phyloP scores from a whole-genome alignment of 306 rosid genomes.

The Lablab purpureus region DNA sequence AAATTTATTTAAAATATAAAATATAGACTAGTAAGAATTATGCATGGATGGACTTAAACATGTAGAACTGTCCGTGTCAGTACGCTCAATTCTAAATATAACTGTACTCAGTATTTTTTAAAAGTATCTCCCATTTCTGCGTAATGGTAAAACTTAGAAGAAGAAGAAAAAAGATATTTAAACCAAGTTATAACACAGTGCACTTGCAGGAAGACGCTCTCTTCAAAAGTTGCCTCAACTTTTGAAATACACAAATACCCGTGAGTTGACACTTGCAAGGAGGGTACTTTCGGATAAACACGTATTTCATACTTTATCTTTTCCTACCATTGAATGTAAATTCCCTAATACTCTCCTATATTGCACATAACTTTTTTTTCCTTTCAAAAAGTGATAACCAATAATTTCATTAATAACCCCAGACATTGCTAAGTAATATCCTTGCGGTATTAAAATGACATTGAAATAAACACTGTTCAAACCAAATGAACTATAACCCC shows the following conservation, averaged over 20 bases:
- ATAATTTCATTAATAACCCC: neutral
- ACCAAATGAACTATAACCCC: neutral
- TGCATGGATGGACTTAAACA: too few species aligned
- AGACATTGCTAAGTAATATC: neutral
- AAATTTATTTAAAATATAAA: too few species aligned
- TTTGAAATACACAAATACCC: neutral
- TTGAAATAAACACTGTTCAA: conserved; percentile 21
- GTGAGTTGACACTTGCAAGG: neutral
- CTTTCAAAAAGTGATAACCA: neutral
- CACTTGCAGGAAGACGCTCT: neutral
- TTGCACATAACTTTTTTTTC: neutral
- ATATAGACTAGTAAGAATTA: too few species aligned
- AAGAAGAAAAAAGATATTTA: neutral
- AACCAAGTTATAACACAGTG: neutral
- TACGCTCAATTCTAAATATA: too few species aligned
- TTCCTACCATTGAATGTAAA: neutral
- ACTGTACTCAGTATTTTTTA: too few species aligned
- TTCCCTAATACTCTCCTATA: neutral
- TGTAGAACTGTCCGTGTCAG: too few species aligned
- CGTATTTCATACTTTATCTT: neutral
- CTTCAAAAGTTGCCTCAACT: neutral
- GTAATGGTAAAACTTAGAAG: neutral
- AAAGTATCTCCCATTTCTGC: neutral
- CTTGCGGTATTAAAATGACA: neutral
- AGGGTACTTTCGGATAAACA: neutral